A percentile compares a stretch with the other conserved stretches of the same genome.
Evolutionary conservation across 306 rosid species (phyloP).

Genomic region (Medicago truncatula): DNA sequence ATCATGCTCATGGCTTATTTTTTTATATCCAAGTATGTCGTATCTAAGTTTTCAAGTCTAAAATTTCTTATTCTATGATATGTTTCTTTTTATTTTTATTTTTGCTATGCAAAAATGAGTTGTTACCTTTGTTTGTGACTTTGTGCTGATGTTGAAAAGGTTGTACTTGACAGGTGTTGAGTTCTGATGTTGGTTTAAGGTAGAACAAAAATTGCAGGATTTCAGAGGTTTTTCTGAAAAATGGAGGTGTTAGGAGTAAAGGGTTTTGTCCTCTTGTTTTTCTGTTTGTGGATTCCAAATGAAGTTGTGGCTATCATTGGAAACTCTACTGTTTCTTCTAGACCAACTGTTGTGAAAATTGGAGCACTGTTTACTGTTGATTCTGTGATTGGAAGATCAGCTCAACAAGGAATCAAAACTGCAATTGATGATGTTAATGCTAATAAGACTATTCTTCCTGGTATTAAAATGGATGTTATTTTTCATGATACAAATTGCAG

Average conservation of each 20-base stretch:
- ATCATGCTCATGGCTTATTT: constrained; percentile 27
- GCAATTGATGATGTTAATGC: constrained; percentile 72
- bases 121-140: constrained; percentile 38
- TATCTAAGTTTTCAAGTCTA: constrained; percentile 39
- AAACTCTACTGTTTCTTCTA: constrained; percentile 53
- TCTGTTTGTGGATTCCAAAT: constrained; percentile 58
- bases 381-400: constrained; percentile 80
- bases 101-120: not conserved
- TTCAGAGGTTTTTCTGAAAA: constrained; percentile 24
- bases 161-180: constrained; percentile 48
- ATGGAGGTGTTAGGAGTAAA: constrained; percentile 54
- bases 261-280: constrained; percentile 46
- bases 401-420: constrained; percentile 58
- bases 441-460: constrained; percentile 60
- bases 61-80: constrained; percentile 15
- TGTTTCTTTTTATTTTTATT: constrained; percentile 10
- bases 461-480: constrained; percentile 46
- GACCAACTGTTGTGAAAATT: constrained; percentile 59
- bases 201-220: constrained; percentile 32
- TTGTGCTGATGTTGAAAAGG: constrained; percentile 39
- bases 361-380: constrained; percentile 74
- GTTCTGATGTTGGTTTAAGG: constrained; percentile 36
- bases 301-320: constrained; percentile 49
- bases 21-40: constrained; percentile 44
- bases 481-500: constrained; percentile 80